Base-by-base conservation (phyloP, 495 filamentous ascomycete genomes). In the Bacidia rubella region DNA sequence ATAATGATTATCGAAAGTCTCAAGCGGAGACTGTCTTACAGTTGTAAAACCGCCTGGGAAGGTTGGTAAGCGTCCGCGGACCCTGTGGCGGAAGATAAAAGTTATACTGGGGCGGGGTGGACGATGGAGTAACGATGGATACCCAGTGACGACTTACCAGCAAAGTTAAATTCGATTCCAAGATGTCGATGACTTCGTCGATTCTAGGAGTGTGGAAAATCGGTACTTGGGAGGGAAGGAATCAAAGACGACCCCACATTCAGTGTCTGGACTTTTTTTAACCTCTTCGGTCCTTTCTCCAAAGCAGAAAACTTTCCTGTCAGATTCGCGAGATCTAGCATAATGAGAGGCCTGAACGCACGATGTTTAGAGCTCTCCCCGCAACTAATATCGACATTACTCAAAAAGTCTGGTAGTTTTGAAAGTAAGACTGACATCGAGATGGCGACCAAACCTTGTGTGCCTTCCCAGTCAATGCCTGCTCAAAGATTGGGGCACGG, bases 261-360 rank as follows among this genome's bases (percentile, higher is more conserved):
- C 29, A 15, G 15, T 15, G 29, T 35, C 29, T 35, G 29, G 29
- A 15, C 29, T 35, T 15, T 5, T 35, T 5, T 5, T 35, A 7
- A 15, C 29, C 15, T n/a, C n/a, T 47, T 47, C 44, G 44, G 44
- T 47, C 44, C 44, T 47, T 47, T 25, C 44, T 24, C 44, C 20
- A 43, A 20, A 2, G 41, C 41, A 22, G 41, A 17, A 43, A n/a
- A n/a, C n/a, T n/a, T n/a, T n/a, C n/a, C n/a, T 43, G 3, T 11
- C 44, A 26, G 44, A 47, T 26, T 21, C 9, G 17, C 44, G 21
- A 44, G 21, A 22, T 17, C 41, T 22, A 7, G 5, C n/a, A 35
- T 35, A 15, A 35, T 5, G 29, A 35, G 29, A 35, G 29, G 29
- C 29, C 29, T 15, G 15, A 35, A 35, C 29, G 5, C 29, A 35